These are phyloP conservation scores for Crithidia mellificae DNA, from an alignment of 208 protist genomes.

Conservation along the genomic window DNA sequence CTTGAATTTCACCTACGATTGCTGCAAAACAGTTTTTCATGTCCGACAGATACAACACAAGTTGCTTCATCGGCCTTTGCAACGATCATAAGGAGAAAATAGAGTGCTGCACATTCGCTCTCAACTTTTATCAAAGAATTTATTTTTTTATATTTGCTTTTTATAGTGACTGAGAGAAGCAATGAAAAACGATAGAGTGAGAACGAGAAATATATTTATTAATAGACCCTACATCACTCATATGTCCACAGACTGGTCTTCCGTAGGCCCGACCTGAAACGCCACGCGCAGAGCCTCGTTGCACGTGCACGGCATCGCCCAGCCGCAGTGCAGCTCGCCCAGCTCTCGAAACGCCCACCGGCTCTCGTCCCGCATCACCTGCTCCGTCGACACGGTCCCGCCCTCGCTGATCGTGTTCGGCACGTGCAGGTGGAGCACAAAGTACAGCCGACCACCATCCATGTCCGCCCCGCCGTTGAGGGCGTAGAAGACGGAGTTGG, in stretches of 20 bases:
- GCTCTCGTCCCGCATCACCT: slow-evolving; percentile 29
- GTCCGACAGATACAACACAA: no score
- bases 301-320: slow-evolving; percentile 64
- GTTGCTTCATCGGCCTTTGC: no score
- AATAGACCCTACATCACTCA: no score
- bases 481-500: slow-evolving; percentile 56
- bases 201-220: no score
- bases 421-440: slow-evolving; percentile 57
- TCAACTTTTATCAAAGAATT: no score
- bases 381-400: slow-evolving; percentile 5
- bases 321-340: slow-evolving; percentile 52
- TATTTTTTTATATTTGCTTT: no score
- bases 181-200: not conserved
- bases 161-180: no score
- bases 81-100: no score
- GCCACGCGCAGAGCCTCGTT: slow-evolving; percentile 57
- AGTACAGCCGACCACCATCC: slow-evolving; percentile 75
- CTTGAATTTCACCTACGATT: no score
- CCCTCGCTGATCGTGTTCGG: slow-evolving; percentile 7
- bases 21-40: no score
- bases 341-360: slow-evolving; percentile 50
- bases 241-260: not conserved
- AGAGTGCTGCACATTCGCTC: no score
- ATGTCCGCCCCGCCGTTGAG: slow-evolving; percentile 57
- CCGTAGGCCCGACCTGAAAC: slow-evolving; percentile 18